Percentiles rank a stretch among this genome's conserved stretches.
Evolutionary conservation across 495 filamentous ascomycete genomes (phyloP).

Genomic region (Trichoderma reesei): DNA sequence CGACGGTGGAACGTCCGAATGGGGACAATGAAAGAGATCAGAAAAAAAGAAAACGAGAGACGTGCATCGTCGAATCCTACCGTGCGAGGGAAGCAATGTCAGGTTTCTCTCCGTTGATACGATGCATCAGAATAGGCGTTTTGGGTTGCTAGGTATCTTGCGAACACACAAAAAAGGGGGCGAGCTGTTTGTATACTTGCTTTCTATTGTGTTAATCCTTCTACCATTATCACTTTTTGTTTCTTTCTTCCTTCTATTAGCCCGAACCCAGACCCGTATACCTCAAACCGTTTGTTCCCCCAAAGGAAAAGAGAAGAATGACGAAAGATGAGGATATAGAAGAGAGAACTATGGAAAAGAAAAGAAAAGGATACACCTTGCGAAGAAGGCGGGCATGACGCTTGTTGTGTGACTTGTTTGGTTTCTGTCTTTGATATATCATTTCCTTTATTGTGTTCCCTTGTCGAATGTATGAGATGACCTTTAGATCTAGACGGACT

Average conservation of each 20-base stretch:
- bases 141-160: not conserved
- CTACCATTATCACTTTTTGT: constrained; percentile 8
- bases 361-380: not conserved
- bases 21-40: not conserved
- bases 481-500: constrained; percentile 3
- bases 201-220: constrained; percentile 13
- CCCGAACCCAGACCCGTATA: too few species aligned
- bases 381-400: not conserved
- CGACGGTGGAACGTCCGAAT: not conserved
- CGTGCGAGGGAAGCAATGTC: constrained; percentile 7
- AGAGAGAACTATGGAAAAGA: too few species aligned
- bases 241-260: not conserved
- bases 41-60: not conserved
- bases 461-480: constrained; percentile 2
- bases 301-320: not conserved
- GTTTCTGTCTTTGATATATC: not conserved
- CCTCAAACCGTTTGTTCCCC: not conserved
- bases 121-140: constrained; percentile 5
- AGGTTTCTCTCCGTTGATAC: constrained; percentile 10
- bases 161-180: not conserved
- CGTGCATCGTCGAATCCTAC: not conserved
- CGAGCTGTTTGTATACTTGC: constrained; percentile 1
- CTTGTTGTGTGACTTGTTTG: not conserved
- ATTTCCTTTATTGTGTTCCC: not conserved
- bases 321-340: not conserved